A percentile compares a stretch with the other conserved stretches of the same genome.
These are phyloP conservation scores for Alternaria triticimaculans DNA, from an alignment of 2,329 filamentous ascomycete genomes.

Conservation along the genomic window DNA sequence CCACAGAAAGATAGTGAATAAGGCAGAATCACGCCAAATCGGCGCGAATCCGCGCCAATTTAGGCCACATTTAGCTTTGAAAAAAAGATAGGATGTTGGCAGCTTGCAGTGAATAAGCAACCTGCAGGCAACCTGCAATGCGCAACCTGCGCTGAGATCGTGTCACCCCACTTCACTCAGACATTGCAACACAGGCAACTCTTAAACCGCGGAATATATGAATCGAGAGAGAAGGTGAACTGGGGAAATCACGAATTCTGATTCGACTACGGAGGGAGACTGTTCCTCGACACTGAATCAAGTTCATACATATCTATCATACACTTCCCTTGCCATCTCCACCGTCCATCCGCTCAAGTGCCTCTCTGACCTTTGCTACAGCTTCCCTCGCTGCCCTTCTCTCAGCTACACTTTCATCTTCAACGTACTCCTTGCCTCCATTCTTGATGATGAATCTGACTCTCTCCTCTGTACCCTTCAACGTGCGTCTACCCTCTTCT, in stretches of 20 bases:
- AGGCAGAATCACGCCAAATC: background rate
- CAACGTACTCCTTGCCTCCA: conserved; percentile 43
- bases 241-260: background rate
- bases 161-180: background rate
- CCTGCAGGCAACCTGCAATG: background rate
- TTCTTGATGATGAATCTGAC: conserved; percentile 56
- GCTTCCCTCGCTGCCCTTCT: conserved; percentile 53
- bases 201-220: background rate
- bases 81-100: background rate
- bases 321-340: background rate
- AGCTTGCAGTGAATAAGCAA: background rate
- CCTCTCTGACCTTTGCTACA: conserved; percentile 56
- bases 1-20: background rate
- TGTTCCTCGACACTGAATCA: background rate
- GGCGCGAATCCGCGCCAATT: background rate
- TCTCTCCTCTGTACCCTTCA: conserved; percentile 61
- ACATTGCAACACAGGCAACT: background rate
- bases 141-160: background rate
- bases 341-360: conserved; percentile 48
- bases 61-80: background rate
- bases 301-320: conserved; percentile 8
- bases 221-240: background rate
- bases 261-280: background rate
- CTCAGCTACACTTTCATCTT: conserved; percentile 46
- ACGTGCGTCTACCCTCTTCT: conserved; percentile 63